Evolutionary conservation across 2,329 filamentous ascomycete genomes (phyloP).

Genomic region (Penicillium sp.): DNA sequence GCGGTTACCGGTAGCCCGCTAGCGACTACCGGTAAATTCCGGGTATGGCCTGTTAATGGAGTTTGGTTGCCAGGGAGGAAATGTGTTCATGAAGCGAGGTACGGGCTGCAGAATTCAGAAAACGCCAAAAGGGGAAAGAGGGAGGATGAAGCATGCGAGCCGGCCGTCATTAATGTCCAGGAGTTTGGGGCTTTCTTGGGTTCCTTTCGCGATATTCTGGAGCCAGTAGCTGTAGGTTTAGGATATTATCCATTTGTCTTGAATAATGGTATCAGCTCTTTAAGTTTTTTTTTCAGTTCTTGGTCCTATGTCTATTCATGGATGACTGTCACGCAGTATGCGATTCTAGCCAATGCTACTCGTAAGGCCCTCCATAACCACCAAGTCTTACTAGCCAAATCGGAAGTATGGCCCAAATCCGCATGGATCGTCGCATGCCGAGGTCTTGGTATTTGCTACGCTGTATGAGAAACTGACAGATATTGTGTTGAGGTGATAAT

Average conservation of each 20-base stretch:
- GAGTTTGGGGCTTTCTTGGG: conserved; percentile 2
- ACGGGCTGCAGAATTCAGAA: neutral
- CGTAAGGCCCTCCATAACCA: no score
- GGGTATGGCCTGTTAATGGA: conserved; percentile 4
- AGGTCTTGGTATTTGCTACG: no score
- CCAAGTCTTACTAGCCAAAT: no score
- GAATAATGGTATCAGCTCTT: neutral
- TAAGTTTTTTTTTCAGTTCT: no score
- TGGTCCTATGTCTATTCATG: no score
- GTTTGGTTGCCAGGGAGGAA: conserved; percentile 4
- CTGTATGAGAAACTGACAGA: no score
- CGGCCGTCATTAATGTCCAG: neutral
- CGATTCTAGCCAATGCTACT: no score
- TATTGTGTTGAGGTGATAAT: no score
- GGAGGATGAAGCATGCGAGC: neutral
- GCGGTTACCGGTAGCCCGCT: neutral
- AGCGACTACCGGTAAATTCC: neutral
- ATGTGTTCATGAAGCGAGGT: conserved; percentile 6
- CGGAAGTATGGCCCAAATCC: no score
- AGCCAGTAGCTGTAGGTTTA: neutral
- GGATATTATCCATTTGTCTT: neutral
- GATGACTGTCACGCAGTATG: no score
- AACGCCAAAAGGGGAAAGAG: neutral
- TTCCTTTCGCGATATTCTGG: neutral
- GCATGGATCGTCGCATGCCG: no score